Evolutionary conservation across 345 rosid genomes (phyloP), one percentile per base, ranked within the genome.

Genomic region (Aethionema arabicum): DNA sequence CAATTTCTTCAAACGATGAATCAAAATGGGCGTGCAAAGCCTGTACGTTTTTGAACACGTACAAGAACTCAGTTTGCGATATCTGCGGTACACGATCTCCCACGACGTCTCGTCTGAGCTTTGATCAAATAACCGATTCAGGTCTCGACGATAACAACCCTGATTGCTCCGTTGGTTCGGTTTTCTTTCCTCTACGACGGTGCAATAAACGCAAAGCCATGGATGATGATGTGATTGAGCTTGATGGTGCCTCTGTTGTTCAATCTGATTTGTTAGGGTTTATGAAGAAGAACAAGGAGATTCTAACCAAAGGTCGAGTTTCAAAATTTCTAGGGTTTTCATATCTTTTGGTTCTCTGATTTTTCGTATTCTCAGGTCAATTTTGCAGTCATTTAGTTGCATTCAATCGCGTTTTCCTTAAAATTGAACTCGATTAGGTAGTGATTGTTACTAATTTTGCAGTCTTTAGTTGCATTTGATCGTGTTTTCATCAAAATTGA

Each of bases 1-100:
- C 76, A 0, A 0, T 33, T 33, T 44, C 75, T 42, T 37, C 75
- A 7, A 59, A 13, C 32, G 59, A 61, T 11, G 70, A 73, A 62
- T 66, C 83, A 4, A 79, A 75, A 38, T 93, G 99, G 97, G 48
- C 95, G 0, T 93, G 99, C 82, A 90, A 85, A 67, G 86, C 86
- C 12, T 93, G 99, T 77, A 90, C 99, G 61, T 90, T 85, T 70
- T 63, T 85, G 61, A 93, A 93, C 79, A 76, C 84, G 4, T 87
- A 81, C 74, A 84, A 77, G 74, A 87, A 77, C 70, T 50, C 75
- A 31, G 56, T 36, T 72, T 93, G 99, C 69, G 88, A 82, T 15
- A 68, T 87, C 42, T 93, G 97, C 37, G 83, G 77, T 48, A 76
- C 87, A 0, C 76, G 88, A 61, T 79, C 87, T 3, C 69, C 81